Evolutionary conservation across 306 rosid genomes (phyloP), one percentile per base, ranked within the genome.

Genomic region (barrel medic (Medicago truncatula)): DNA sequence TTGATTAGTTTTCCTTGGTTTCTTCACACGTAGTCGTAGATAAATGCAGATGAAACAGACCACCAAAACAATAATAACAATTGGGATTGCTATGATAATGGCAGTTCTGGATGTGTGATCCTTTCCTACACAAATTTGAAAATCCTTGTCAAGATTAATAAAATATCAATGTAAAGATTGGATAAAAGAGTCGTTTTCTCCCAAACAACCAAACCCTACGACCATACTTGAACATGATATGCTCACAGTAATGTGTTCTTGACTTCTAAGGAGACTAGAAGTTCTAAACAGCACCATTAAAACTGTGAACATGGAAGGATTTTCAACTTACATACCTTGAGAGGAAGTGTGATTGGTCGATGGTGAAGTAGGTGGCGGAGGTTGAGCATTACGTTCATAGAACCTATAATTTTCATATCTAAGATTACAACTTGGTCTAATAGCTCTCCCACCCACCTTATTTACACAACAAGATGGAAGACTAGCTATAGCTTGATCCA

Each of bases 351-450:
- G 5, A 62, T 40, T 65, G 13, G 10, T 40, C 39, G 73, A 23
- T 8, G 73, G 7, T 21, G 56, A 21, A 67, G 6, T 40, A 20
- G 20, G 57, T 13, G 36, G 41, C 3, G 16, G 10, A 1, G 18
- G 23, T 15, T n/a, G 25, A 12, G 4, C 8, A 0, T 7, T 16
- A 16, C 2, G 2, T 2, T 18, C 13, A 43, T 9, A 74, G 78
- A 74, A 74, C 8, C 4, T 9, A 20, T 43, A 59, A 2, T 1
- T 60, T 10, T 74, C 78, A 60, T 9, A 74, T n/a, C 78, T 73
- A 31, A 78, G 0, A 16, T 53, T 78, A 23, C 87, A 83, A 59
- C 86, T 83, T 15, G 86, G 86, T 7, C 4, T 1, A 28, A 67
- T 4, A 2, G 81, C 2, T 5, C 71, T 52, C 0, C 20, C 80